phyloP scores from a whole-genome alignment of 805 yeast genomes.

The Starmerella sp. region DNA sequence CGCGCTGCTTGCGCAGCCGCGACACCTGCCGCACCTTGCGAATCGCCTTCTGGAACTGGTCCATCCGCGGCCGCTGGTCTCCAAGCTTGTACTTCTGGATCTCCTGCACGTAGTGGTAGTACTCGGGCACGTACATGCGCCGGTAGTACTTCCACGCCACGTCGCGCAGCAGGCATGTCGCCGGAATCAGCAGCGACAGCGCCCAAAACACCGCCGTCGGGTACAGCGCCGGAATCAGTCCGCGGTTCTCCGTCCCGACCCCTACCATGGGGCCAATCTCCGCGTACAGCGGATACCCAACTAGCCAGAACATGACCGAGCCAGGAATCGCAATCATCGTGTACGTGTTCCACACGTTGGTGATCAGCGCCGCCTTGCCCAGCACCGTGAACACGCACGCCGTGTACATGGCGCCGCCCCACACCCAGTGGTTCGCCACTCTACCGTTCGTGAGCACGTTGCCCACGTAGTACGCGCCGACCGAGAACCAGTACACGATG shows the following conservation, averaged over 20 bases:
- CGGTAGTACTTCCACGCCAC: slow-evolving; percentile 89
- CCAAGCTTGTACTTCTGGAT: slow-evolving; percentile 90
- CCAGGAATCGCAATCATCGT: slow-evolving; percentile 92
- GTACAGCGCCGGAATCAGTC: slow-evolving; percentile 65
- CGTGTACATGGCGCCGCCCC: slow-evolving; percentile 87
- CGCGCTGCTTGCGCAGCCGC: slow-evolving; percentile 95
- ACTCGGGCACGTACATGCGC: slow-evolving; percentile 82
- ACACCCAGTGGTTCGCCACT: slow-evolving; percentile 79
- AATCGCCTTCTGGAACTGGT: slow-evolving; percentile 92
- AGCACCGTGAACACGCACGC: slow-evolving; percentile 78
- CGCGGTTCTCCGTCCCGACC: slow-evolving; percentile 75
- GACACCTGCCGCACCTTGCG: slow-evolving; percentile 96
- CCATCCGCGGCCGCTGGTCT: slow-evolving; percentile 91
- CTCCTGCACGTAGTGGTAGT: slow-evolving; percentile 91
- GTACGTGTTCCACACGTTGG: slow-evolving; percentile 90
- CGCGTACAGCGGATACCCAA: slow-evolving; percentile 78
- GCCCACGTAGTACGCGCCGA: slow-evolving; percentile 57
- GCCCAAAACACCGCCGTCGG: slow-evolving; percentile 79
- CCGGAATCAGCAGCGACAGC: slow-evolving; percentile 59
- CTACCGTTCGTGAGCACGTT: slow-evolving; percentile 52
- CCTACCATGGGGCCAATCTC: slow-evolving; percentile 69
- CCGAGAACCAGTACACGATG: slow-evolving; percentile 62
- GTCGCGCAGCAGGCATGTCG: slow-evolving; percentile 73
- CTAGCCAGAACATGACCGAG: slow-evolving; percentile 71
- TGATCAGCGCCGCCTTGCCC: slow-evolving; percentile 88